A percentile compares a stretch with the other conserved stretches of the same genome.
Conservation (phyloP, 2,329 filamentous ascomycete species). For the Penicillium sp. region DNA sequence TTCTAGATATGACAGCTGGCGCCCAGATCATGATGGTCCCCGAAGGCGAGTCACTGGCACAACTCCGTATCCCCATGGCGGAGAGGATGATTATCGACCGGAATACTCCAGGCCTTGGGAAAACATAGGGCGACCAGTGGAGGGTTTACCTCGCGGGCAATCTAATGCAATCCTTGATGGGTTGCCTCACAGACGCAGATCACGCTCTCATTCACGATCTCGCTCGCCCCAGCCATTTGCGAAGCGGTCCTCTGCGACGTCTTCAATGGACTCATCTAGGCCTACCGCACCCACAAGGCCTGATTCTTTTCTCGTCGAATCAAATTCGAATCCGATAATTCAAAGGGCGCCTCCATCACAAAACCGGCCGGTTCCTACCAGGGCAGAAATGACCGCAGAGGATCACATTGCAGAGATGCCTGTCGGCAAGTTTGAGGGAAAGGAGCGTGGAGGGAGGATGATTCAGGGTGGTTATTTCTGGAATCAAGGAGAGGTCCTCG, state of each 20-base stretch:
- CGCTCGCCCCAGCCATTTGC: background rate
- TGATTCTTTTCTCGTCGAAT: no score
- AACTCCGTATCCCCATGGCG: no score
- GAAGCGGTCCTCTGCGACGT: background rate
- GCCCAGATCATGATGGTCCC: background rate
- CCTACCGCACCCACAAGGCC: background rate
- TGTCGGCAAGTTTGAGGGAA: background rate
- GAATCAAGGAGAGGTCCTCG: conserved; percentile 29
- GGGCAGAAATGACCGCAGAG: background rate
- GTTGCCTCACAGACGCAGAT: background rate
- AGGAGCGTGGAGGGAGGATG: background rate
- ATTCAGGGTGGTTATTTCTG: conserved; percentile 10
- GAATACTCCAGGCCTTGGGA: background rate
- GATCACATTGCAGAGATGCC: conserved; percentile 11
- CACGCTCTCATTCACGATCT: background rate
- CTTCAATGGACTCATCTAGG: background rate
- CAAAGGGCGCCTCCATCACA: background rate
- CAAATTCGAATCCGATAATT: background rate
- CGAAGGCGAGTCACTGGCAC: no score
- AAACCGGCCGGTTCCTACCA: background rate
- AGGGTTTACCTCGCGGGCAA: background rate
- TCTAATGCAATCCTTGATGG: background rate
- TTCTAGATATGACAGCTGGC: background rate
- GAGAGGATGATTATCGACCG: background rate
- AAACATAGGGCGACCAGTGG: background rate